Percentiles rank a stretch among this genome's conserved stretches.
These are phyloP conservation scores for Pseudoturritis turrita DNA, from an alignment of 345 rosid species.

Conservation along the genomic window DNA sequence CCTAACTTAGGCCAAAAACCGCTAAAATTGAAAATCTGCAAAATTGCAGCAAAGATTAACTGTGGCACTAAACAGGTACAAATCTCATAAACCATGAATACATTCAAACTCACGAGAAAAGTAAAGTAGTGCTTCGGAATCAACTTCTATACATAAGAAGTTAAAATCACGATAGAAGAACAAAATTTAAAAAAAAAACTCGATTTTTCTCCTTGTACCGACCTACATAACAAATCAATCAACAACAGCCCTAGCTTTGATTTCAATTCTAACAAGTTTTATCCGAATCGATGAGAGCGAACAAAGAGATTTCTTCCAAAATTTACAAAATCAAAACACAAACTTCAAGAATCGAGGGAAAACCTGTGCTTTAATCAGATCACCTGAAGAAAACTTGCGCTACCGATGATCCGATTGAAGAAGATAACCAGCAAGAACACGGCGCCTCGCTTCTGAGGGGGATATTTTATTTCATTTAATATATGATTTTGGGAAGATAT, in stretches of 20 bases:
- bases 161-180: too few relatives aligned
- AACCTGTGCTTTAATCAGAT: background rate
- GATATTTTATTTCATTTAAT: background rate
- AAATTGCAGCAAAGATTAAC: background rate
- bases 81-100: background rate
- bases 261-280: background rate
- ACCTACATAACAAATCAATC: background rate
- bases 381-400: background rate
- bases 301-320: background rate
- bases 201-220: background rate
- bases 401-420: background rate
- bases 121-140: background rate
- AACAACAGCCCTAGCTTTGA: background rate
- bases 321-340: background rate
- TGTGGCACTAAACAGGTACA: background rate
- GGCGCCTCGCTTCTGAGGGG: background rate
- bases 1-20: background rate
- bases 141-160: background rate
- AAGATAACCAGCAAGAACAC: slow-evolving; percentile 18
- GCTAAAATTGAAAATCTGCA: slow-evolving; percentile 8
- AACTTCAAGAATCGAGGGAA: background rate
- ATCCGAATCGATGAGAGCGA: background rate
- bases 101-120: background rate
- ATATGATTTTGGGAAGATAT: too few relatives aligned
- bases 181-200: background rate